These are phyloP conservation scores for Perkinsus chesapeaki DNA, from an alignment of 169 alveolate genomes.

Conservation along the genomic window DNA sequence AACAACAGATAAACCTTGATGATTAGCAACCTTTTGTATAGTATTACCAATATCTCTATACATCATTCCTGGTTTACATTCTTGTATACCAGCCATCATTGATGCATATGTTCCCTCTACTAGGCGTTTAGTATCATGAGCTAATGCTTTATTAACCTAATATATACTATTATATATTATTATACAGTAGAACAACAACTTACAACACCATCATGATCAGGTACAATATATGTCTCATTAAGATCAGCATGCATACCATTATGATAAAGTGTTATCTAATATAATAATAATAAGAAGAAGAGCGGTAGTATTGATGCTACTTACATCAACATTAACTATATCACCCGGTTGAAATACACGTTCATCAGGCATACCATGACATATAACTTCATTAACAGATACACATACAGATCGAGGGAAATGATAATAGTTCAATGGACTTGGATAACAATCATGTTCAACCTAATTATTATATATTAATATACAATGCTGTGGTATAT, in stretches of 20 bases:
- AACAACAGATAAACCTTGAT: not conserved
- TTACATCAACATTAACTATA: slow-evolving; percentile 66
- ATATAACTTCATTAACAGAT: slow-evolving; percentile 93
- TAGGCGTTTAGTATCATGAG: slow-evolving; percentile 58
- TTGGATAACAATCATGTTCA: slow-evolving; percentile 90
- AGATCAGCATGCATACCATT: slow-evolving; percentile 73
- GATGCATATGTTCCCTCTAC: slow-evolving; percentile 81
- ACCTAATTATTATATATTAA: slow-evolving; percentile 29
- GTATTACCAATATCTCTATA: slow-evolving; percentile 92
- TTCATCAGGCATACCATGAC: slow-evolving; percentile 98
- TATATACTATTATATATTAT: slow-evolving; percentile 88
- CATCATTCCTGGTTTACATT: slow-evolving; percentile 93
- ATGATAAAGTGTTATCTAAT: slow-evolving; percentile 53
- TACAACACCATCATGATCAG: not conserved
- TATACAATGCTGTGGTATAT: not conserved
- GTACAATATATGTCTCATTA: slow-evolving; percentile 67
- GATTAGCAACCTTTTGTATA: slow-evolving; percentile 68
- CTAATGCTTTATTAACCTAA: slow-evolving; percentile 74
- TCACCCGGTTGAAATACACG: slow-evolving; percentile 84
- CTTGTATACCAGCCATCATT: slow-evolving; percentile 67
- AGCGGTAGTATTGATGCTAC: not conserved
- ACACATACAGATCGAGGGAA: slow-evolving; percentile 83
- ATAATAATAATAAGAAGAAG: not conserved
- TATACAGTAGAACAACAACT: slow-evolving; percentile 76
- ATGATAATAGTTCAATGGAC: slow-evolving; percentile 90